phyloP scores from a whole-genome alignment of 1,139 yeast genomes.

The Kodamaea plutei region DNA sequence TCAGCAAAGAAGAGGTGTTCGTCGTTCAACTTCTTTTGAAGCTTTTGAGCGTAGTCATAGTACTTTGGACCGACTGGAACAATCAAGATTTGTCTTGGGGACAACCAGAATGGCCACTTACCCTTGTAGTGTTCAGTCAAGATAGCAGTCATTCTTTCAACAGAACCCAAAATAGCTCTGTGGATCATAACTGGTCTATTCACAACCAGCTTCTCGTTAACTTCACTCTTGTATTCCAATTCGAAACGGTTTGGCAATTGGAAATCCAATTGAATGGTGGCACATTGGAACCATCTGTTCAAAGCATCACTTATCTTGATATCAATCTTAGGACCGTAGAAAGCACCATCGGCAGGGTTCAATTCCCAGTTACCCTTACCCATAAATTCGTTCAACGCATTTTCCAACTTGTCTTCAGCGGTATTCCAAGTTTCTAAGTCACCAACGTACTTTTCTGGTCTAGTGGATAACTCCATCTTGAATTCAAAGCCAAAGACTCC shows the following conservation, averaged over 20 bases:
- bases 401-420: conserved; percentile 76
- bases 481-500: conserved; percentile 85
- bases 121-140: conserved; percentile 97
- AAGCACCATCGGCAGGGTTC: conserved; percentile 97
- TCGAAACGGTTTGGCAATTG: conserved; percentile 92
- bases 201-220: conserved; percentile 41
- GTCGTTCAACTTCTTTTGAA: conserved; percentile 61
- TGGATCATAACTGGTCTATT: conserved; percentile 95
- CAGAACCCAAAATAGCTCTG: conserved; percentile 96
- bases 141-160: conserved; percentile 97
- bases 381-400: conserved; percentile 59
- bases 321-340: conserved; percentile 98
- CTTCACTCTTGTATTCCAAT: conserved; percentile 77
- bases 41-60: conserved; percentile 79
- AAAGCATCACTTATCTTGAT: conserved; percentile 88
- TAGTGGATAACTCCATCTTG: conserved; percentile 85
- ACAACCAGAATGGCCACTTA: conserved; percentile 98
- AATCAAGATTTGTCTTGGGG: conserved; percentile 93
- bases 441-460: conserved; percentile 92
- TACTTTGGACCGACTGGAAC: conserved; percentile 95
- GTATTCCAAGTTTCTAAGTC: conserved; percentile 80
- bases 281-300: conserved; percentile 95
- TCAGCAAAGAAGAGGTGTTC: conserved; percentile 81
- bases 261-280: conserved; percentile 96
- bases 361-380: conserved; percentile 87